Conservation (phyloP, 2,329 filamentous ascomycete species). For the Microsporum audouinii region DNA sequence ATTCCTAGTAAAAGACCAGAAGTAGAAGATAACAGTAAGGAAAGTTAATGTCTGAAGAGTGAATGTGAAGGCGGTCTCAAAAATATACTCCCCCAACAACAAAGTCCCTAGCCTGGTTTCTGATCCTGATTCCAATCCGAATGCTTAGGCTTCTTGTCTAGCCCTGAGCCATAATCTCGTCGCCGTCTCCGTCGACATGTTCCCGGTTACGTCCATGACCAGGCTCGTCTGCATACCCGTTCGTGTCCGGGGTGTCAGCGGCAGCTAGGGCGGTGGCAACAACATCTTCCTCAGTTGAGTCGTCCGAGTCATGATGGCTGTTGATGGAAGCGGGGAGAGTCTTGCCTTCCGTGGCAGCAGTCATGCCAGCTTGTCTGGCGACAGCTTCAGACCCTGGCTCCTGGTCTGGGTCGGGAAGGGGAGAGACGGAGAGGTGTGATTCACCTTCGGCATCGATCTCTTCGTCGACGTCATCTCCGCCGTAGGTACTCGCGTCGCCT, state of each 20-base stretch:
- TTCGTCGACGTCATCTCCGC: background rate
- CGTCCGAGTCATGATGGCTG: slow-evolving; percentile 5
- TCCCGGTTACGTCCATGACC: background rate
- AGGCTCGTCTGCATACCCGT: background rate
- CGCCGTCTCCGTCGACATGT: slow-evolving; percentile 7
- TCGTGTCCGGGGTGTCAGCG: slow-evolving; percentile 3
- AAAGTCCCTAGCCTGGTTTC: background rate
- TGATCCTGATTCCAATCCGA: background rate
- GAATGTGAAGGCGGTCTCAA: too few relatives aligned
- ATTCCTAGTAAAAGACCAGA: background rate
- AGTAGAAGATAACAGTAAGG: background rate
- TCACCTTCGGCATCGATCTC: slow-evolving; percentile 5
- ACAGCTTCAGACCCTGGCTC: background rate
- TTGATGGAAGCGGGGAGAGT: background rate
- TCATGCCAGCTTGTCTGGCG: background rate
- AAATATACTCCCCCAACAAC: background rate
- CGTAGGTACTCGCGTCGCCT: slow-evolving; percentile 2
- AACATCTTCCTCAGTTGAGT: slow-evolving; percentile 10
- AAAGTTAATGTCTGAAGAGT: background rate
- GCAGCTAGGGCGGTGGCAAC: slow-evolving; percentile 6
- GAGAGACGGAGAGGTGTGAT: background rate
- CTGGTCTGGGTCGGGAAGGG: background rate
- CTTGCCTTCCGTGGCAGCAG: background rate
- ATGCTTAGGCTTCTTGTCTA: background rate
- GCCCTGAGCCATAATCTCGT: slow-evolving; percentile 11